Percentiles rank a stretch among this genome's conserved stretches.
Evolutionary conservation across 75 land plant genomes (phyloP).

Genomic region (Azolla pinnata): DNA sequence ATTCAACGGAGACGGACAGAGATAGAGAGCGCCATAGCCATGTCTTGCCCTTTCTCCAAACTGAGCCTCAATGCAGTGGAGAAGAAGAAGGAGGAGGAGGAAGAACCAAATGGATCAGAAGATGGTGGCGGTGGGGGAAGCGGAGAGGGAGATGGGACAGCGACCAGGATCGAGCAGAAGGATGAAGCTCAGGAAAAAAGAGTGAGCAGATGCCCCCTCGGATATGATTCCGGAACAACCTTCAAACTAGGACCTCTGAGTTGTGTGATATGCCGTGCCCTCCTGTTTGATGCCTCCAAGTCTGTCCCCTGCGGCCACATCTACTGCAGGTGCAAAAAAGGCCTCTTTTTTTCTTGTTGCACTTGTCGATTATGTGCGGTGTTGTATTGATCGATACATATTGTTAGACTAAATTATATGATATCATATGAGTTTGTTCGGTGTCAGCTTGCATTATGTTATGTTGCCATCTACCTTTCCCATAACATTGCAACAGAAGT

Average conservation of each 20-base stretch:
- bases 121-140: neutral
- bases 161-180: constrained; percentile 1
- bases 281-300: constrained; percentile 67
- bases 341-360: neutral
- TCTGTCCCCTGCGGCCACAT: constrained; percentile 42
- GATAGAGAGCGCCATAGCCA: no score
- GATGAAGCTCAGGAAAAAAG: constrained; percentile 11
- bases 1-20: no score
- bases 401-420: no score
- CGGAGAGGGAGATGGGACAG: no score
- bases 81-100: neutral
- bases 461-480: no score
- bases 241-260: constrained; percentile 92
- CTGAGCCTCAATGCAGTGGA: no score
- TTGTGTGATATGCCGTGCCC: constrained; percentile 83
- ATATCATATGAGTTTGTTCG: no score
- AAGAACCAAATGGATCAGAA: neutral
- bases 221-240: constrained; percentile 64
- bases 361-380: neutral
- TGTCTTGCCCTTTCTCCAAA: no score
- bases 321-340: constrained; percentile 17
- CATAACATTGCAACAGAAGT: no score
- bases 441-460: no score
- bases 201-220: constrained; percentile 62
- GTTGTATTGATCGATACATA: no score